Base-by-base conservation (phyloP, 2,329 filamentous ascomycete species). In the Paraconiothyrium sp. region DNA sequence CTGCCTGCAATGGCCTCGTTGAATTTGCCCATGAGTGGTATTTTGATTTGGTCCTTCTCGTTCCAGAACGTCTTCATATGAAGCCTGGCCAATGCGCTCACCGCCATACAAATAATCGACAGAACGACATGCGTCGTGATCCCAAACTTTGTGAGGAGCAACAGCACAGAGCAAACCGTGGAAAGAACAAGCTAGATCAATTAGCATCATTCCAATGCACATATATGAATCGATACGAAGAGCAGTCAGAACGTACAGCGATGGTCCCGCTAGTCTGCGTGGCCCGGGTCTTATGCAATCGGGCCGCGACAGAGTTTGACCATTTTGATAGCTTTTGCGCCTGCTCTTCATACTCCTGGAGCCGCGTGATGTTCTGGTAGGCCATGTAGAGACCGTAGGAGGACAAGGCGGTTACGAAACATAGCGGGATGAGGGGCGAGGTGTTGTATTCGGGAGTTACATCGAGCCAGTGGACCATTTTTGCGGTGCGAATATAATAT, bases 311-410 rank as follows among this genome's bases (percentile, higher is more conserved):
- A 0, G 70, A 75, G 32, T 68, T 68, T 1, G 73, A 77, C 70
- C 73, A 79, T 65, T 79, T 68, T 49, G 78, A 78, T 0, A 76
- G 77, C 48, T 76, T 77, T 43, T 79, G 68, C 49, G 69, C 69
- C 48, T 72, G 62, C n/a, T 64, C 37, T 51, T 80, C 78, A 65
- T 78, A 80, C 27, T 71, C 60, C 35, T 70, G 74, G 1, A 80
- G 69, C 14, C 72, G 75, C 7, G 70, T 72, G 58, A 80, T 78
- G 68, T 74, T 77, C 37, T 71, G 62, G 66, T 76, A 77, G 24
- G 72, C 74, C 44, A 74, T 70, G 63, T 69, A 69, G 14, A 78
- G 68, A 24, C 65, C 70, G 67, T 79, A 78, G 43, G 63, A 56
- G 27, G 74, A 74, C 34, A 76, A 59, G 27, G 59, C 57, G 0